Base-by-base conservation (phyloP, 805 yeast species). In the Metschnikowia gruessii region DNA sequence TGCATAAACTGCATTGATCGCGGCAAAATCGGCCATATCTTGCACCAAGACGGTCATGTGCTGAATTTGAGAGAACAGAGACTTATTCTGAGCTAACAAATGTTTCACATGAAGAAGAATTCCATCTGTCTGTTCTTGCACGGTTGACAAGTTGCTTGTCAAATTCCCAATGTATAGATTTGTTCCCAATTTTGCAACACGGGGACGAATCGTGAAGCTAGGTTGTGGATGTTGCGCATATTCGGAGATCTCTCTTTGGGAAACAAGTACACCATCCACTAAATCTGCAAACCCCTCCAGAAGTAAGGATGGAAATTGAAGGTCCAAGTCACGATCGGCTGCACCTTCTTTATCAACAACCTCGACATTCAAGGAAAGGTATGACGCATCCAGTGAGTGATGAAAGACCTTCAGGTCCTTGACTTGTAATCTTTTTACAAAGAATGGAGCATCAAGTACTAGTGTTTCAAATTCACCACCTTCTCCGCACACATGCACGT, bases 401-500 rank as follows among this genome's bases (percentile, higher is more conserved):
- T 72, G 62, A 1, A 79, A 65, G 1, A 76, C 62, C 24, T 70
- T 59, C 13, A 61, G 61, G 1, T 73, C 67, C 1, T 55, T 62
- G 15, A 85, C 64, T 8, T 65, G 68, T 37, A 84, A 62, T 43
- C 62, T 68, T 38, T 77, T 70, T 28, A 67, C 68, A 68, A 92
- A 94, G 50, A 88, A 83, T 0, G 96, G 95, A 1, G 95, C 88
- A 64, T 94, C 97, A 24, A 94, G 70, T 2, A 92, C 98, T 55
- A 92, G 69, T 0, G 97, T 85, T 63, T 94, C 99, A 64, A 89
- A 94, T 64, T 94, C 99, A 1, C 99, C 99, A 29, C 99, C 99
- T 70, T 94, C 99, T 12, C 99, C 99, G 69, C 99, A 94, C 0
- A 94, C 82, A 63, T 92, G 97, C 12, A 91, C 87, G 2, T 91